Conservation (phyloP, 148 eudicot species). For the Rhododendron vialii region DNA sequence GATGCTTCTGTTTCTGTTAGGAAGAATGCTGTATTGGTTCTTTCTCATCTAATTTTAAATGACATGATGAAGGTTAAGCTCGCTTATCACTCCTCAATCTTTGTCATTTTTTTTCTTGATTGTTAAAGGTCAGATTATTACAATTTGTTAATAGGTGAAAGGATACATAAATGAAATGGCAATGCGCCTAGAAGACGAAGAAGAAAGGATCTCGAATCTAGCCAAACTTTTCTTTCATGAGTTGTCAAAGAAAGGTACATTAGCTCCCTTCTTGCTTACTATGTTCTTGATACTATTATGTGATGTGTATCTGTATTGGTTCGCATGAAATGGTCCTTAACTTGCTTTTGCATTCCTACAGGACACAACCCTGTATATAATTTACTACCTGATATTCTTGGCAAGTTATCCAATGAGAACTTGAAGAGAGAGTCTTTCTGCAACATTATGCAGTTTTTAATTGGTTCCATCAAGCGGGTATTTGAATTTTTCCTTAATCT, state of each 20-base stretch:
- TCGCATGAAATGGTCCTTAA: constrained; percentile 1
- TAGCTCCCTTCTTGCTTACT: neutral
- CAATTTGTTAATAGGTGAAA: constrained; percentile 56
- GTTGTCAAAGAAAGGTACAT: constrained; percentile 84
- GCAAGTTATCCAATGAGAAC: constrained; percentile 72
- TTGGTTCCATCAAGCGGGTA: constrained; percentile 96
- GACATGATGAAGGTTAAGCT: constrained; percentile 96
- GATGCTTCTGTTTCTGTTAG: constrained; percentile 82
- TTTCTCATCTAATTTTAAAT: constrained; percentile 93
- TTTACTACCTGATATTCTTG: constrained; percentile 92
- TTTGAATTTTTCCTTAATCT: neutral
- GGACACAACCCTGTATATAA: constrained; percentile 91
- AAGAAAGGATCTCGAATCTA: constrained; percentile 86
- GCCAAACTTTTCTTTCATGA: constrained; percentile 88
- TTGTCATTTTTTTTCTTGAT: neutral
- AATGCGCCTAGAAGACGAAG: constrained; percentile 83
- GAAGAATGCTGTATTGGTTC: constrained; percentile 95
- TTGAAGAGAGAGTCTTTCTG: constrained; percentile 69
- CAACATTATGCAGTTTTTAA: constrained; percentile 91
- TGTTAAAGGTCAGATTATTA: constrained; percentile 7
- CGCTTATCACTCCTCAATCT: neutral
- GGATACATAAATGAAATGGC: constrained; percentile 95
- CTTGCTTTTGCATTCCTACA: constrained; percentile 21
- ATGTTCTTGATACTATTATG: constrained; percentile 1
- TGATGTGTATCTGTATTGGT: neutral